These are phyloP conservation scores for Halenospora varia DNA, from an alignment of 495 filamentous ascomycete species.

Conservation along the genomic window DNA sequence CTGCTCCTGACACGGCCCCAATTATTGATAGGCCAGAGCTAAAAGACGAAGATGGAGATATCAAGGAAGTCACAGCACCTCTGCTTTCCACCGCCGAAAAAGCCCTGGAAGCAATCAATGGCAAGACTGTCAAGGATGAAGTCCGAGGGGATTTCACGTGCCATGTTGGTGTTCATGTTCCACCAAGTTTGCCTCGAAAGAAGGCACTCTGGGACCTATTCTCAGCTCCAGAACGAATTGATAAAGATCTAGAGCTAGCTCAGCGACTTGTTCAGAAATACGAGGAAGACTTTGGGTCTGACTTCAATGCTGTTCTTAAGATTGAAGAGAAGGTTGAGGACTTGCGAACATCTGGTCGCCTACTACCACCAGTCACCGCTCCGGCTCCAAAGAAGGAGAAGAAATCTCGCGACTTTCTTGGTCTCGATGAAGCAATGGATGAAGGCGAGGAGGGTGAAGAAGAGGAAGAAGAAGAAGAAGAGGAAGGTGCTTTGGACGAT, in stretches of 20 bases:
- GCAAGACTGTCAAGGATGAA: constrained; percentile 92
- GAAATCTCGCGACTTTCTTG: constrained; percentile 48
- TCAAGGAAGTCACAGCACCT: constrained; percentile 46
- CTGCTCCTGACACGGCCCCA: constrained; percentile 56
- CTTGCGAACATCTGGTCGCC: constrained; percentile 63
- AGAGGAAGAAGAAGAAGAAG: constrained; percentile 65
- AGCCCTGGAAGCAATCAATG: constrained; percentile 88
- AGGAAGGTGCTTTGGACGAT: constrained; percentile 67
- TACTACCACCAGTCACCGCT: constrained; percentile 63
- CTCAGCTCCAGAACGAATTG: constrained; percentile 82
- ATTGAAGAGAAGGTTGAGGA: constrained; percentile 86
- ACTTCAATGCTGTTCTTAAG: constrained; percentile 65
- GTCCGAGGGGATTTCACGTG: constrained; percentile 92
- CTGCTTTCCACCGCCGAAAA: constrained; percentile 64
- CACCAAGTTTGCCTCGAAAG: constrained; percentile 79
- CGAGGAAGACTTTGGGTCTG: constrained; percentile 72
- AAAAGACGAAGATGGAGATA: constrained; percentile 50
- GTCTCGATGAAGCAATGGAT: constrained; percentile 66
- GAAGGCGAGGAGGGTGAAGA: constrained; percentile 64
- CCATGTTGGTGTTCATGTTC: constrained; percentile 93
- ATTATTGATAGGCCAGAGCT: constrained; percentile 41
- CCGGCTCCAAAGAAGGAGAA: constrained; percentile 48
- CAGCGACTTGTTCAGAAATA: constrained; percentile 71
- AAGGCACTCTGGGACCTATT: constrained; percentile 98
- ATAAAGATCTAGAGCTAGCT: constrained; percentile 77